These are phyloP conservation scores for Clitoria ternatea DNA, from an alignment of 306 rosid genomes.

Conservation along the genomic window DNA sequence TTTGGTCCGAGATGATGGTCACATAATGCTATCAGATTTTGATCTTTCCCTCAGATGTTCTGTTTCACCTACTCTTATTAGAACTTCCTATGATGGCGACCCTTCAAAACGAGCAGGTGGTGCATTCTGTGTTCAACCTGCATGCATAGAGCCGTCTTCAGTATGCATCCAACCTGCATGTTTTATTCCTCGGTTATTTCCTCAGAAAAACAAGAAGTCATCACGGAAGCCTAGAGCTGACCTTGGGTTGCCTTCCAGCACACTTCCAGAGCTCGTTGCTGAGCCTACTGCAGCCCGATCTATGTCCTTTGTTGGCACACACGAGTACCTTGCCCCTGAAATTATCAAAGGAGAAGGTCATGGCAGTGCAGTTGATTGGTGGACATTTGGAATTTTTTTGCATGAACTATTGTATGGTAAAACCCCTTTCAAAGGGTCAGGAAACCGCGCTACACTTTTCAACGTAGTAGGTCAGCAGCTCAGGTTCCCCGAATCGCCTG, in stretches of 20 bases:
- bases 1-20: constrained; percentile 97
- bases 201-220: constrained; percentile 76
- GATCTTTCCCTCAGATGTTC: constrained; percentile 94
- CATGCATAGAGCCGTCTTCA: constrained; percentile 90
- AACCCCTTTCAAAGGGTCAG: constrained; percentile 94
- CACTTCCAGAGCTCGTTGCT: constrained; percentile 96
- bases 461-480: constrained; percentile 98
- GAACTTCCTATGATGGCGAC: constrained; percentile 62
- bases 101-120: constrained; percentile 78
- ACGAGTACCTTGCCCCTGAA: constrained; percentile 97
- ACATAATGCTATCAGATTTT: constrained; percentile 97
- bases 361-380: constrained; percentile 99
- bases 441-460: constrained; percentile 96
- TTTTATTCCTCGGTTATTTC: constrained; percentile 76
- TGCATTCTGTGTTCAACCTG: constrained; percentile 95
- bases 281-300: constrained; percentile 97
- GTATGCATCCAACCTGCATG: constrained; percentile 96
- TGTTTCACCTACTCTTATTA: constrained; percentile 80
- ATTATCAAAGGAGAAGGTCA: constrained; percentile 97
- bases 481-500: constrained; percentile 74
- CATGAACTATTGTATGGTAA: constrained; percentile 92
- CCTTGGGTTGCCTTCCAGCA: constrained; percentile 49
- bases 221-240: constrained; percentile 60
- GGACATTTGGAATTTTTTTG: constrained; percentile 98
- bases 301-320: constrained; percentile 98